phyloP scores from a whole-genome alignment of 306 rosid species.

The Senna siamea region DNA sequence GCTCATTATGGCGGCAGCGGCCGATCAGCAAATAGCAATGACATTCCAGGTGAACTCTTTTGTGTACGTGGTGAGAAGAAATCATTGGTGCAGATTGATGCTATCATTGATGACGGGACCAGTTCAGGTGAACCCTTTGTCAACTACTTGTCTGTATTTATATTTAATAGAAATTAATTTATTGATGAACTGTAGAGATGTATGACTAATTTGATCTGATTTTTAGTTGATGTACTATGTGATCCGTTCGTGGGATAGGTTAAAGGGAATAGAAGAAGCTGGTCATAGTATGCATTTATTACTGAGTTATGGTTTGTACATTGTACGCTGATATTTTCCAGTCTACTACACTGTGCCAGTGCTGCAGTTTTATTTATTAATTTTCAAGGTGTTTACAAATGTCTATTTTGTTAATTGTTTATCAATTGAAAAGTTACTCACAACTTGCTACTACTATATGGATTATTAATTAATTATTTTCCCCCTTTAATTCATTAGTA shows the following conservation, averaged over 20 bases:
- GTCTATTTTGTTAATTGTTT: neutral
- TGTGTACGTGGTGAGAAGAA: slow-evolving; percentile 27
- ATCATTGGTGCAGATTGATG: slow-evolving; percentile 18
- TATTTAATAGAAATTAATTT: neutral
- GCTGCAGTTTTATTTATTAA: slow-evolving; percentile 6
- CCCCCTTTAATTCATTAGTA: no score
- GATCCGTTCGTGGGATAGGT: neutral
- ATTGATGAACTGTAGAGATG: neutral
- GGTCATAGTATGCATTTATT: neutral
- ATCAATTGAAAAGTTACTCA: neutral
- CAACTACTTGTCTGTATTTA: neutral
- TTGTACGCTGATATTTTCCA: neutral
- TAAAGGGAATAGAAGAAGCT: neutral
- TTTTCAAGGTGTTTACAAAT: neutral
- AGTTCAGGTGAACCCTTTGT: slow-evolving; percentile 50
- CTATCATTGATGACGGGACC: slow-evolving; percentile 16
- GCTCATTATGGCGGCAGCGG: slow-evolving; percentile 11
- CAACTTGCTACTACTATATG: neutral
- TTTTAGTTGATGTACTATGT: neutral
- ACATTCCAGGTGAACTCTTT: slow-evolving; percentile 13
- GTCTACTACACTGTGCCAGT: neutral
- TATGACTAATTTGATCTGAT: neutral
- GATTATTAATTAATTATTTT: no score
- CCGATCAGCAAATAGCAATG: slow-evolving; percentile 34
- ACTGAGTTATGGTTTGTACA: neutral